Percentiles rank a stretch among this genome's conserved stretches.
phyloP scores from a whole-genome alignment of 257 asterid species.

The Plantago ovata region DNA sequence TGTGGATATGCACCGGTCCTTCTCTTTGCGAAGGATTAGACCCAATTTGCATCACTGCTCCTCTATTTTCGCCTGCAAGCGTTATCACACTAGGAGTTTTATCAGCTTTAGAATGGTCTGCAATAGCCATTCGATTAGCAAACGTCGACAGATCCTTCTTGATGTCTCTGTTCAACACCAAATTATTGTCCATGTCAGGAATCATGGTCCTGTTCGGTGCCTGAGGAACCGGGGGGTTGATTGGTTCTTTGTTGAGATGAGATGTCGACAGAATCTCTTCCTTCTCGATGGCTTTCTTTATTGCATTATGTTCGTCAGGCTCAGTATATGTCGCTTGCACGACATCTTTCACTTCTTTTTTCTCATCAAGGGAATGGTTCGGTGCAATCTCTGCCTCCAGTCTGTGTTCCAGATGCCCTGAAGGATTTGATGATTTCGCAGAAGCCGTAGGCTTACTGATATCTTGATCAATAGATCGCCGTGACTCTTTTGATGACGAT shows the following conservation, averaged over 20 bases:
- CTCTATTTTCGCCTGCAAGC: constrained; percentile 89
- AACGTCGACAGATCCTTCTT: constrained; percentile 36
- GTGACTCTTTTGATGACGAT: constrained; percentile 33
- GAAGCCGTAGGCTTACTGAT: constrained; percentile 17
- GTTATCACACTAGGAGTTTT: constrained; percentile 57
- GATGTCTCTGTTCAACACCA: constrained; percentile 35
- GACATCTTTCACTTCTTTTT: constrained; percentile 49
- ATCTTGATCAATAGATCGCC: constrained; percentile 11
- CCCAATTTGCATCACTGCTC: constrained; percentile 81
- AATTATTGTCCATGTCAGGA: constrained; percentile 16
- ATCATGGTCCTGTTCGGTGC: constrained; percentile 20
- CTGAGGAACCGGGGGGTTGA: constrained; percentile 23
- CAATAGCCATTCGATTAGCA: constrained; percentile 30
- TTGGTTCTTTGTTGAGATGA: constrained; percentile 24
- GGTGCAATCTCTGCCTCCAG: constrained; percentile 14
- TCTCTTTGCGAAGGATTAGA: constrained; percentile 39
- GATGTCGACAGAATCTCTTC: constrained; percentile 25
- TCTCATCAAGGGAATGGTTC: constrained; percentile 31
- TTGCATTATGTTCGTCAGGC: constrained; percentile 22
- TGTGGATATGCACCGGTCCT: constrained; percentile 49
- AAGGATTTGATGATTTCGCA: constrained; percentile 20
- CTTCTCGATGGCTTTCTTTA: constrained; percentile 22
- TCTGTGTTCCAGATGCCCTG: constrained; percentile 24
- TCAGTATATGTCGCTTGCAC: constrained; percentile 24
- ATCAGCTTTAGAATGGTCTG: constrained; percentile 32